phyloP scores from a whole-genome alignment of 2,329 filamentous ascomycete genomes.

The Pseudogymnoascus sp. region DNA sequence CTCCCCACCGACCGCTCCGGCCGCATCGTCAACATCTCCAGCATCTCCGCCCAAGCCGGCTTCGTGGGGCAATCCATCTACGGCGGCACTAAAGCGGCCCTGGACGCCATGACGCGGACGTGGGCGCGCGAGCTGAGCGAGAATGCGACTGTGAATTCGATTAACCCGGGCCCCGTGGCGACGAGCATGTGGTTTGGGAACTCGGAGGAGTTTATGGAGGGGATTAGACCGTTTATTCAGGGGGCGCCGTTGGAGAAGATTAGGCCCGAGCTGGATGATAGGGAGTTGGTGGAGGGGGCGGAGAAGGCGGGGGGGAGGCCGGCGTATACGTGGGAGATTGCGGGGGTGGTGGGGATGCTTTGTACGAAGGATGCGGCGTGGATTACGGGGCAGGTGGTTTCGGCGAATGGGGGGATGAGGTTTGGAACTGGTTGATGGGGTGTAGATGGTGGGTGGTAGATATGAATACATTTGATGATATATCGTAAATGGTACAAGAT shows the following conservation, averaged over 20 bases:
- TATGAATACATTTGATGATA: background rate
- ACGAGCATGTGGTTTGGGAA: slow-evolving; percentile 58
- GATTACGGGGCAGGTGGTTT: slow-evolving; percentile 73
- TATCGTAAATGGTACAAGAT: background rate
- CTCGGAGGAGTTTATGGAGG: slow-evolving; percentile 47
- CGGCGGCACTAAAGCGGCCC: slow-evolving; percentile 57
- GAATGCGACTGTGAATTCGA: slow-evolving; percentile 54
- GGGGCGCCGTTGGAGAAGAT: slow-evolving; percentile 57
- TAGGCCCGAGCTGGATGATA: slow-evolving; percentile 51
- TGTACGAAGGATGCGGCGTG: slow-evolving; percentile 64
- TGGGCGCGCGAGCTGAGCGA: slow-evolving; percentile 58
- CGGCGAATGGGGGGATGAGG: slow-evolving; percentile 71
- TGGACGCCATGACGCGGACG: slow-evolving; percentile 62
- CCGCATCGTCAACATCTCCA: slow-evolving; percentile 54
- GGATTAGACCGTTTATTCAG: slow-evolving; percentile 53
- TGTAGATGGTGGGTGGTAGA: background rate
- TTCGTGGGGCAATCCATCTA: slow-evolving; percentile 54
- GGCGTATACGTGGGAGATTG: slow-evolving; percentile 63
- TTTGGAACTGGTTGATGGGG: slow-evolving; percentile 28
- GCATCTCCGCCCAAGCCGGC: slow-evolving; percentile 49
- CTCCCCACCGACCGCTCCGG: slow-evolving; percentile 61
- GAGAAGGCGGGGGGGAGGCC: slow-evolving; percentile 48
- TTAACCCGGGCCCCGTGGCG: slow-evolving; percentile 59
- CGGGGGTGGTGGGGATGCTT: slow-evolving; percentile 68
- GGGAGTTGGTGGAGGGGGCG: slow-evolving; percentile 52